phyloP scores from a whole-genome alignment of 2,329 filamentous ascomycete species.

The Mollisia scopiformis region DNA sequence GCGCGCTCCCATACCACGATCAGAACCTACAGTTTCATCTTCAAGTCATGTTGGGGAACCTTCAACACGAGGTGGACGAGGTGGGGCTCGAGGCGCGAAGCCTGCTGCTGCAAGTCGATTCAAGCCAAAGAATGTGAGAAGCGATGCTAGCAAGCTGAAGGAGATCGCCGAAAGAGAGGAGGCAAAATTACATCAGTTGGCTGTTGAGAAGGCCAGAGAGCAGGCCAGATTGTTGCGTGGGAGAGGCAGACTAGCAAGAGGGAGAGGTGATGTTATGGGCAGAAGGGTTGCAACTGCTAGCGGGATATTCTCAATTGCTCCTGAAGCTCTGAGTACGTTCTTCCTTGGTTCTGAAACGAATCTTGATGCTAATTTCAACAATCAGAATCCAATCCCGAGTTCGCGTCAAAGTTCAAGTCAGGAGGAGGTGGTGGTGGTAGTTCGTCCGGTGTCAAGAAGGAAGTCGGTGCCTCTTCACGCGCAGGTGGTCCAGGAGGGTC shows the following conservation, averaged over 20 bases:
- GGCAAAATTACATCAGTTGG: slow-evolving; percentile 14
- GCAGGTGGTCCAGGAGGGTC: slow-evolving; percentile 4
- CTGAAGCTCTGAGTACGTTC: neutral
- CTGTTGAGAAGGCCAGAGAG: slow-evolving; percentile 19
- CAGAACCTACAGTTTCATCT: neutral
- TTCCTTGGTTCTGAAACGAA: neutral
- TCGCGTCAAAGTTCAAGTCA: neutral
- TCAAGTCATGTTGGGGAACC: slow-evolving; percentile 3
- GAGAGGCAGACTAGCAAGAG: slow-evolving; percentile 28
- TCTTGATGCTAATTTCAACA: neutral
- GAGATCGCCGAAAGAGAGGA: slow-evolving; percentile 26
- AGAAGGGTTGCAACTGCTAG: slow-evolving; percentile 11
- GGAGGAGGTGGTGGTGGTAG: slow-evolving; percentile 17
- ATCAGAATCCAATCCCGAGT: neutral
- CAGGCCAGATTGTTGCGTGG: slow-evolving; percentile 21
- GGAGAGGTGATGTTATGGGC: slow-evolving; percentile 39
- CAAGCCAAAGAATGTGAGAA: slow-evolving; percentile 36
- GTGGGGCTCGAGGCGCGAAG: slow-evolving; percentile 14
- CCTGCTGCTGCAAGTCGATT: slow-evolving; percentile 31
- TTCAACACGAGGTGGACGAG: slow-evolving; percentile 21
- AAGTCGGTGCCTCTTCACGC: neutral
- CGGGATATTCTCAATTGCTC: slow-evolving; percentile 1
- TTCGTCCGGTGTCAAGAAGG: slow-evolving; percentile 12
- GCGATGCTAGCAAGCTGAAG: slow-evolving; percentile 30
- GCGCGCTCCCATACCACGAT: slow-evolving; percentile 14